phyloP scores from a whole-genome alignment of 805 yeast genomes.

The Maudiozyma serrabonitensis region DNA sequence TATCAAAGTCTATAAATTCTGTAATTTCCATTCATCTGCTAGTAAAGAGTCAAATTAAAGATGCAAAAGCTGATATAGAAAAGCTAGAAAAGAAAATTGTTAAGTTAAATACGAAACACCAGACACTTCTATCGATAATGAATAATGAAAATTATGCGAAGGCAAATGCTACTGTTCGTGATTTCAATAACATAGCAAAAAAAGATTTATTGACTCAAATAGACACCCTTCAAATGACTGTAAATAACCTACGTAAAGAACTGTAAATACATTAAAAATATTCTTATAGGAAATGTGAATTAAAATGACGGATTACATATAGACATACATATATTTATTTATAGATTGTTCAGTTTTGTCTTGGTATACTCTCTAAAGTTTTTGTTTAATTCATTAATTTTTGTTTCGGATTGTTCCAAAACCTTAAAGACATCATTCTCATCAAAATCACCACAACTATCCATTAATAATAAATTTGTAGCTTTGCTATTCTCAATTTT shows the following conservation, averaged over 20 bases:
- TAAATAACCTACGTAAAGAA: constrained; percentile 41
- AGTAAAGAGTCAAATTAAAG: constrained; percentile 81
- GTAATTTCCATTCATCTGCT: constrained; percentile 74
- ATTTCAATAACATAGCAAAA: constrained; percentile 48
- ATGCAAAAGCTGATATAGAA: constrained; percentile 75
- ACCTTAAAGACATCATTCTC: constrained; percentile 44
- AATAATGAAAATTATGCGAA: constrained; percentile 67
- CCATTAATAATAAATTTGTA: constrained; percentile 52
- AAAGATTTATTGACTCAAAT: constrained; percentile 74
- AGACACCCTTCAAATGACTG: constrained; percentile 76
- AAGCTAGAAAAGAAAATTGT: constrained; percentile 69
- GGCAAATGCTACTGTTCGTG: constrained; percentile 33
- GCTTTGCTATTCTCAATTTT: constrained; percentile 37
- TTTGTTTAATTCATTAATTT: constrained; percentile 37
- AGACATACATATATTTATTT: background rate
- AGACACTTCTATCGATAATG: constrained; percentile 56
- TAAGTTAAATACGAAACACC: constrained; percentile 49
- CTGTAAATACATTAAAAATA: constrained; percentile 1
- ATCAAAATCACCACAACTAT: constrained; percentile 62
- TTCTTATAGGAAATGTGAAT: background rate
- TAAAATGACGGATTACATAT: background rate
- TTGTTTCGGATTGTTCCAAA: constrained; percentile 42
- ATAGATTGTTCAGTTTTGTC: constrained; percentile 30
- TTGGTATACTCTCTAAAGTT: constrained; percentile 40
- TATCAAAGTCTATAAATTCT: constrained; percentile 67